phyloP scores from a whole-genome alignment of 75 land plant genomes.

The Pseudotsuga menziesii region DNA sequence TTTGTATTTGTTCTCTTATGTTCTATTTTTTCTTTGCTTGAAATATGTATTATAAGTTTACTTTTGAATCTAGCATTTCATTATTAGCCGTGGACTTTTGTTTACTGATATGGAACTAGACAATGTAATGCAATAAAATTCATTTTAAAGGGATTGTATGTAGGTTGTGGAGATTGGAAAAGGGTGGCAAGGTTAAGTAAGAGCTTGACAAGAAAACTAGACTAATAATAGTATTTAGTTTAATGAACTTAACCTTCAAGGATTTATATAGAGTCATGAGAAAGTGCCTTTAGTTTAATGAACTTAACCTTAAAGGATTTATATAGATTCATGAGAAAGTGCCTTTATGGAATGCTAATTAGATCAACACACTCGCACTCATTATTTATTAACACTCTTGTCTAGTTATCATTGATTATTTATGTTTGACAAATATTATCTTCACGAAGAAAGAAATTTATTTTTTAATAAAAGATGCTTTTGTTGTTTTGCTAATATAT shows the following conservation, averaged over 20 bases:
- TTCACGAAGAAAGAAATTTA: neutral
- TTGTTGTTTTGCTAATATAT: neutral
- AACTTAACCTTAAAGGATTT: neutral
- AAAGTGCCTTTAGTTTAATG: no score
- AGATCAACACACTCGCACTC: neutral
- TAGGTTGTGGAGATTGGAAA: conserved; percentile 86
- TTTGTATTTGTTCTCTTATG: no score
- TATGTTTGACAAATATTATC: no score
- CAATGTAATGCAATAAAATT: no score
- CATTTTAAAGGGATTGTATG: neutral
- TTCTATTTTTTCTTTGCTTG: no score
- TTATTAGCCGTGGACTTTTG: no score
- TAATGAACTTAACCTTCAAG: no score
- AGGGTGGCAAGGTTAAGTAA: conserved; percentile 94
- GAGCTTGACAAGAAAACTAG: conserved; percentile 91
- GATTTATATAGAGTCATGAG: neutral
- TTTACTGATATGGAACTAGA: neutral
- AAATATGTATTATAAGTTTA: no score
- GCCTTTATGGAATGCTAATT: neutral
- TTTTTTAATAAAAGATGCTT: neutral
- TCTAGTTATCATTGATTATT: neutral
- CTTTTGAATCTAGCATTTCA: no score
- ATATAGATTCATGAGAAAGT: neutral
- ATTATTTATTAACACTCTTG: neutral
- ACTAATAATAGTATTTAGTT: conserved; percentile 87